Evolutionary conservation across 1,139 yeast genomes (phyloP), one percentile per base, ranked within the genome.

Genomic region (Scheffersomyces insectosa): DNA sequence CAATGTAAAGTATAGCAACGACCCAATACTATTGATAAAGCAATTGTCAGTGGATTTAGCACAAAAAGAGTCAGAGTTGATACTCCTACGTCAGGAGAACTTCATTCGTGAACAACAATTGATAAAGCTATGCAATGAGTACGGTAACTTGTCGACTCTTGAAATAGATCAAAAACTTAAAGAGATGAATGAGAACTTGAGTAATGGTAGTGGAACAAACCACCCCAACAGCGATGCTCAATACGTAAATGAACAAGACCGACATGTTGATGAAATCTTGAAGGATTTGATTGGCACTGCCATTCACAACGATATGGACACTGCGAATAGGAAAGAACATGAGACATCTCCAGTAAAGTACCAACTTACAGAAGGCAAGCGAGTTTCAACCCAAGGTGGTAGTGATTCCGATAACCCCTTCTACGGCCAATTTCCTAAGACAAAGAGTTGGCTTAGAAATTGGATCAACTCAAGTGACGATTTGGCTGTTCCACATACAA

Each of bases 41-140:
- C 83, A 78, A 51, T 59, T 79, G 27, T 76, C 82, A 0, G 52
- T 67, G 0, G 83, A 79, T 46, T 55, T 80, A 44, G 77, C 80
- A 1, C 64, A 66, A 33, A 68, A 79, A 36, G 82, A 79, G 46
- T 65, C 75, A 2, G 81, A 78, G 49, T 60, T 78, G 37, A 62
- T 71, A 3, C 50, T 74, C 31, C 51, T 72, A 31, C 63, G 77
- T 15, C 66, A 70, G 45, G 70, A 66, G 42, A 65, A 65, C 44
- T 75, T 76, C 43, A 62, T 62, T 28, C 57, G 78, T 7, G 82
- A 79, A 50, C 72, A 75, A 38, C 70, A 65, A 43, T 61, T 79
- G 43, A 57, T 67, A 28, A 63, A 63, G 38, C 48, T 79, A 47
- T 63, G 78, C 42, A 66, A 63, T 32, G 76, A 74, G 44, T 70